Percentiles rank a stretch among this genome's conserved stretches.
Conservation (phyloP, 2,329 filamentous ascomycete genomes). For the Monilinia fructigena region DNA sequence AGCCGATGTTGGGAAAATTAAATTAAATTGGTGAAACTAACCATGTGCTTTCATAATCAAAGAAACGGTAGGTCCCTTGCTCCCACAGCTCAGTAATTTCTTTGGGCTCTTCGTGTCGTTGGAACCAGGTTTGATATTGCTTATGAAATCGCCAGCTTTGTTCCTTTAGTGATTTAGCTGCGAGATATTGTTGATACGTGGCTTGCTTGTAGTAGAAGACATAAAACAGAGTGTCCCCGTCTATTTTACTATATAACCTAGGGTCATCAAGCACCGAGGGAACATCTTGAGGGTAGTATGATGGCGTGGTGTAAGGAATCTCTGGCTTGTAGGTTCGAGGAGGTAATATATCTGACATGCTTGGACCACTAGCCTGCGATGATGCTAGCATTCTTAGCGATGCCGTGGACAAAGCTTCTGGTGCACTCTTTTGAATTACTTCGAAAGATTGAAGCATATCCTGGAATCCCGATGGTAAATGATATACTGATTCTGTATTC, state of each 20-base stretch:
- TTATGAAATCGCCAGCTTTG: conserved; percentile 99
- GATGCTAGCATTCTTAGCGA: conserved; percentile 72
- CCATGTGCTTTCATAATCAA: conserved; percentile 99
- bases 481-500: conserved; percentile 77
- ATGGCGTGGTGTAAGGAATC: conserved; percentile 71
- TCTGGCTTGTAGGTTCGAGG: conserved; percentile 83
- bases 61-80: conserved; percentile 98
- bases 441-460: conserved; percentile 93
- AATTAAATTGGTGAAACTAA: conserved; percentile 43
- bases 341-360: conserved; percentile 73
- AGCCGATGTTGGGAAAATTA: conserved; percentile 2
- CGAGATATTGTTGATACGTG: conserved; percentile 91
- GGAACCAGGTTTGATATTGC: conserved; percentile 99
- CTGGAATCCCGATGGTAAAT: conserved; percentile 82
- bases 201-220: conserved; percentile 99
- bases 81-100: conserved; percentile 98
- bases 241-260: conserved; percentile 80
- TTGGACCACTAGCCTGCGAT: conserved; percentile 72
- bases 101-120: conserved; percentile 97
- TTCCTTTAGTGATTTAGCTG: conserved; percentile 94
- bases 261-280: conserved; percentile 89
- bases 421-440: conserved; percentile 53
- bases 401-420: conserved; percentile 52
- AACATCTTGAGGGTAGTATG: conserved; percentile 92
- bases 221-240: conserved; percentile 96